Base-by-base conservation (phyloP, 1,139 yeast genomes). In the Debaryomyces sp. region DNA sequence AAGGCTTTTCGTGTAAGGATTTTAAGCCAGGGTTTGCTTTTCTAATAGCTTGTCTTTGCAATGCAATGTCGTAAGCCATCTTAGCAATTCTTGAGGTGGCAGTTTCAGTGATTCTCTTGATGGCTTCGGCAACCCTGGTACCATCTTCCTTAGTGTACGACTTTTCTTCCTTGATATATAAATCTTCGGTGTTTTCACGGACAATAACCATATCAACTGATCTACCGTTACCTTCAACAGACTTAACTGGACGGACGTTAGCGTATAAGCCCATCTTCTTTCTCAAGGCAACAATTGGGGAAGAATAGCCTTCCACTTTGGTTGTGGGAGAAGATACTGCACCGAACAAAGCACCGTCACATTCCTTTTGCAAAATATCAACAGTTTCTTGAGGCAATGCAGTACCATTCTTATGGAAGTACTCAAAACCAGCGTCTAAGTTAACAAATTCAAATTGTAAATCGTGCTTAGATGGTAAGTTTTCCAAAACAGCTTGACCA, bases 201-300 rank as follows among this genome's bases (percentile, higher is more conserved):
- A 94, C 99, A 67, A 94, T 94, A 43, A 95, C 96, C 89, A 94
- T 86, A 68, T 94, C 99, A 46, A 92, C 96, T 35, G 95, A 94
- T 74, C 92, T 85, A 49, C 85, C 85, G 49, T 83, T 79, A 46
- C 94, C 94, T 45, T 81, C 85, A 37, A 92, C 97, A 42, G 96
- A 87, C 75, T 92, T 92, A 56, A 94, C 98, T 6, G 99, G 99
- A 70, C 99, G 88, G 45, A 94, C 97, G 62, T 94, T 94, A 63
- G 99, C 99, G 66, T 89, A 94, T 50, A 94, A 79, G 7, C 97
- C 97, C 74, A 94, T 67, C 71, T 88, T 89, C 82, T 92, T 94
- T 76, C 99, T 87, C 66, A 94, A 81, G 13, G 98, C 99, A 45
- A 94, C 99, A 70, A 94, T 94, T 58, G 99, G 99, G 29, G 98